Evolutionary conservation across 2,329 filamentous ascomycete genomes (phyloP).

Genomic region (Colletotrichum nymphaeae): DNA sequence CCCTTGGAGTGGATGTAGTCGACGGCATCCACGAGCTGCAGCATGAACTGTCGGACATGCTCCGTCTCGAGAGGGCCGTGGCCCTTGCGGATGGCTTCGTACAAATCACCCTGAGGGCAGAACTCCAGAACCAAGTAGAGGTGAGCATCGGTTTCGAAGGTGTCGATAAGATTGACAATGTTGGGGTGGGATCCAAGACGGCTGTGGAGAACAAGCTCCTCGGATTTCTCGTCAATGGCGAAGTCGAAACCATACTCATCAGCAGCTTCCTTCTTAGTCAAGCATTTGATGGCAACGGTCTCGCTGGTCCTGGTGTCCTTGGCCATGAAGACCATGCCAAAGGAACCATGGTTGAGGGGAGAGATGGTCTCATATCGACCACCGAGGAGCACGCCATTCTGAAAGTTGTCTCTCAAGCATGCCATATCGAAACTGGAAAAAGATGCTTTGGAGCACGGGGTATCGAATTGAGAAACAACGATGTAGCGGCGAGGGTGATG

Average conservation of each 20-base stretch:
- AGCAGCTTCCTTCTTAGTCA: constrained; percentile 82
- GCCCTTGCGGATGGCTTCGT: constrained; percentile 93
- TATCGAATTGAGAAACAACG: constrained; percentile 29
- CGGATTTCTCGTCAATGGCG: constrained; percentile 83
- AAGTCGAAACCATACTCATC: constrained; percentile 71
- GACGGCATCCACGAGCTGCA: constrained; percentile 90
- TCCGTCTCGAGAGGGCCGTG: constrained; percentile 93
- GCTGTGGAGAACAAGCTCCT: constrained; percentile 83
- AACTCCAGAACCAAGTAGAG: constrained; percentile 94
- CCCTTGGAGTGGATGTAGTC: constrained; percentile 91
- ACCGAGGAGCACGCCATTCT: constrained; percentile 82
- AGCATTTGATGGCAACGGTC: constrained; percentile 93
- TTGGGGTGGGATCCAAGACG: constrained; percentile 85
- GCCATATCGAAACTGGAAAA: constrained; percentile 67
- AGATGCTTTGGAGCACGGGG: constrained; percentile 37
- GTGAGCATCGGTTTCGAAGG: constrained; percentile 92
- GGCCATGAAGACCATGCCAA: constrained; percentile 98
- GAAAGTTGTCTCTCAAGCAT: constrained; percentile 87
- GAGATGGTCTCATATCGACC: constrained; percentile 92
- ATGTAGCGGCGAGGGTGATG: constrained; percentile 16
- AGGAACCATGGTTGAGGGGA: constrained; percentile 97
- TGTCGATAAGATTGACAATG: constrained; percentile 91
- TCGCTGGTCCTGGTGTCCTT: constrained; percentile 81
- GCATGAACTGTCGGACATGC: constrained; percentile 97
- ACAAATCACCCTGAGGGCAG: constrained; percentile 94